Base-by-base conservation (phyloP, 139 green algal genomes). In the Chlorella sp. region DNA sequence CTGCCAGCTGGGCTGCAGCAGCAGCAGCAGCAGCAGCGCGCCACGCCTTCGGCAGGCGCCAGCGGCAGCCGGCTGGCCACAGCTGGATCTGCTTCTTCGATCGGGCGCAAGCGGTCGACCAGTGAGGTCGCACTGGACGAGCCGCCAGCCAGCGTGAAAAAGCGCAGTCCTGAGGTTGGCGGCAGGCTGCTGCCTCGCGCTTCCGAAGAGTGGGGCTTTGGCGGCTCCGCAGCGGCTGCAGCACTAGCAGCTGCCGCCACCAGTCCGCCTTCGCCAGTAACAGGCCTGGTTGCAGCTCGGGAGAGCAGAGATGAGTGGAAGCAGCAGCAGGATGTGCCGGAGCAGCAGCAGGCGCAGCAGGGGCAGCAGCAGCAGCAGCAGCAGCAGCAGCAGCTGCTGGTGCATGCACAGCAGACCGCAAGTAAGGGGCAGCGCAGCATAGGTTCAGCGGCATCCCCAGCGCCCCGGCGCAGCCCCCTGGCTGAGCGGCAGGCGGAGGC, bases 131-230 rank as follows among this genome's bases (percentile, higher is more conserved):
- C 25, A 6, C 39, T 32, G 17, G n/a, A 20, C 17, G 76, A 44
- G 34, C 60, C 30, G 3, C 76, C 76, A 21, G 57, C 76, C 26
- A 72, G 76, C 25, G 57, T 72, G 25, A 82, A 82, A 26, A 82
- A 82, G 26, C 56, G 60, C 36, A 73, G 60, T 26, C 76, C 76
- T 21, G 76, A 82, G 2, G 57, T 82, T 36, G 26, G 36, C 34
- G 39, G 76, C 36, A 21, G 36, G 36, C 57, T 39, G 32, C 76
- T 62, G 76, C 36, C 69, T 6, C 69, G 69, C 9, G 34, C 69
- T 5, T 21, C 69, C 28, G 69, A 30, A 38, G 16, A 55, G 2
- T 38, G n/a, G 65, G 65, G 26, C 30, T 16, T 30, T 30, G 47
- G 65, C 30, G 65, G 30, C 3, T 30, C 30, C 3, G 65, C n/a